Evolutionary conservation across 1,139 yeast species (phyloP).

Genomic region (Saccharomyces hybrid): DNA sequence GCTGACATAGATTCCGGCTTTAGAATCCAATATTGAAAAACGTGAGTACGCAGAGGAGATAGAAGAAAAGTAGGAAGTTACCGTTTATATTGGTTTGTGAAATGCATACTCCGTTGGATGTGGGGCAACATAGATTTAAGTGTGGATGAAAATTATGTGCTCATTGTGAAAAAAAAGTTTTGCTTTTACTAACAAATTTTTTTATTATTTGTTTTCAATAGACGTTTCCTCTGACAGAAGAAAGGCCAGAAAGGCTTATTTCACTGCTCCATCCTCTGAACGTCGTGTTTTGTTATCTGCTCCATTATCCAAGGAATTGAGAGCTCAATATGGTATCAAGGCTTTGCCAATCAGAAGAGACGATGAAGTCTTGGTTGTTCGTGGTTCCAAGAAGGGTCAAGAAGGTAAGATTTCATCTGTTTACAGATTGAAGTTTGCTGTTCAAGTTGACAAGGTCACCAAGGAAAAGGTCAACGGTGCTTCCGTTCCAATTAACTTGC

Average conservation of each 20-base stretch:
- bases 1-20: not conserved
- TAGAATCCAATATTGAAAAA: not conserved
- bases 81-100: not conserved
- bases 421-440: slow-evolving; percentile 97
- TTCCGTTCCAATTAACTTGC: slow-evolving; percentile 93
- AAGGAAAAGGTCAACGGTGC: slow-evolving; percentile 99
- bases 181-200: not conserved
- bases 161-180: not conserved
- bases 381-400: slow-evolving; percentile 99
- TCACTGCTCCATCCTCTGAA: slow-evolving; percentile 93
- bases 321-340: slow-evolving; percentile 94
- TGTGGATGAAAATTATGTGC: not conserved
- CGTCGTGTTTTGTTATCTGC: slow-evolving; percentile 97
- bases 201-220: not conserved
- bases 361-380: slow-evolving; percentile 90
- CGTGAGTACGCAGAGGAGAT: not conserved
- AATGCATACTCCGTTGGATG: not conserved
- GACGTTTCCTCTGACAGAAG: slow-evolving; percentile 95
- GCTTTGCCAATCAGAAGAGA: slow-evolving; percentile 98
- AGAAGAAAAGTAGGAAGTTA: not conserved
- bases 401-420: slow-evolving; percentile 98
- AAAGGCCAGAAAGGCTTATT: slow-evolving; percentile 99
- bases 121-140: not conserved
- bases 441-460: slow-evolving; percentile 96
- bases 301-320: slow-evolving; percentile 98